phyloP scores from a whole-genome alignment of 768 basidiomycete genomes.

The Trametes gibbosa region DNA sequence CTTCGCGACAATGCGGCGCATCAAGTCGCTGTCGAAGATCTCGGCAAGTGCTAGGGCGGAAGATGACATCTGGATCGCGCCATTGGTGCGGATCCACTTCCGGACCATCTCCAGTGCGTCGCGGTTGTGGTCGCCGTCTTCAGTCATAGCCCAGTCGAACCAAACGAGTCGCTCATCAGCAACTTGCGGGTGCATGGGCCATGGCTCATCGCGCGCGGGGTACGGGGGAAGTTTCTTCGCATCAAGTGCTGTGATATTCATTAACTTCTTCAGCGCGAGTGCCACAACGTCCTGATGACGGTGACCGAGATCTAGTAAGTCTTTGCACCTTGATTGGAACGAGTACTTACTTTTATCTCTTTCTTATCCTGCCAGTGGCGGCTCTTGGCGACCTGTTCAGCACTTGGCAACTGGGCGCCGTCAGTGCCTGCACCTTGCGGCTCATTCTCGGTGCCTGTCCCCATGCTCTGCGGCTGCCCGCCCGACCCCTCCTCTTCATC shows the following conservation, averaged over 20 bases:
- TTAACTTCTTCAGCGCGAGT: neutral
- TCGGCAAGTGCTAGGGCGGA: neutral
- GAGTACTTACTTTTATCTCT: neutral
- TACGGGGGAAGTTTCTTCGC: neutral
- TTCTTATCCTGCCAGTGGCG: neutral
- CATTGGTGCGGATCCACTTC: neutral
- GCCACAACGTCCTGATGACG: neutral
- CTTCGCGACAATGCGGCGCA: neutral
- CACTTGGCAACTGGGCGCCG: neutral
- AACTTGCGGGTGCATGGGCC: too few relatives aligned
- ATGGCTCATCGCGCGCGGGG: neutral
- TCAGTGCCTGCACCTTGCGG: neutral
- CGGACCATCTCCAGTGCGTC: neutral
- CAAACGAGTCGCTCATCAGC: too few relatives aligned
- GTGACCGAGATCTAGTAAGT: neutral
- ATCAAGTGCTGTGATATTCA: neutral
- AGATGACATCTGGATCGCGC: neutral
- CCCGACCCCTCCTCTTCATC: neutral
- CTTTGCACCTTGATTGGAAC: neutral
- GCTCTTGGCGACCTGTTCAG: neutral
- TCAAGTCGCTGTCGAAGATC: neutral
- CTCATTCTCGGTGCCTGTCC: too few relatives aligned
- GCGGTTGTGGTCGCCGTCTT: neutral
- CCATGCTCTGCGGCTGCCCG: neutral
- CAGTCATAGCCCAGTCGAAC: too few relatives aligned